A percentile compares a stretch with the other conserved stretches of the same genome.
Conservation (phyloP, 2,329 filamentous ascomycete species). For the Trichoderma polysporum region DNA sequence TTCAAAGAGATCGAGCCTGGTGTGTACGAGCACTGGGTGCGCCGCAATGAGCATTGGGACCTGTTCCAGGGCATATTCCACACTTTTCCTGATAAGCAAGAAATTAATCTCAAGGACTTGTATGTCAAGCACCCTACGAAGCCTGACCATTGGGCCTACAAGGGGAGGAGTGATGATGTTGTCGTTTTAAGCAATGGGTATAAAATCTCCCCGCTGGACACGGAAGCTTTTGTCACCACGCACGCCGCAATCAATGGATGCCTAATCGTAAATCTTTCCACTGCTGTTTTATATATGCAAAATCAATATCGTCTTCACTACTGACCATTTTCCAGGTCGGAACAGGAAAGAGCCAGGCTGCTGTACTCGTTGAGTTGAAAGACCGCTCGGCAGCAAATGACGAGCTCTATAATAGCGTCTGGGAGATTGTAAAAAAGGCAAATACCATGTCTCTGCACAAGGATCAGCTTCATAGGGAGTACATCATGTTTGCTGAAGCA, state of each 20-base stretch:
- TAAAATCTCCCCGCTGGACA: conserved; percentile 34
- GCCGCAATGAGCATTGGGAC: conserved; percentile 32
- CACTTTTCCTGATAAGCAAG: conserved; percentile 32
- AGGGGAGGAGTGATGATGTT: conserved; percentile 33
- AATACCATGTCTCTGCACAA: conserved; percentile 43
- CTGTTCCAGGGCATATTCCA: conserved; percentile 37
- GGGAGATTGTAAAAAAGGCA: conserved; percentile 43
- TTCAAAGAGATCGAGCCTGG: conserved; percentile 34
- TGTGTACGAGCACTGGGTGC: conserved; percentile 35
- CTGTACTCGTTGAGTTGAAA: conserved; percentile 32
- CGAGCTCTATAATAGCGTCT: conserved; percentile 43
- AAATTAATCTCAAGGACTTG: conserved; percentile 34
- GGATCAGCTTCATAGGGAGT: conserved; percentile 42
- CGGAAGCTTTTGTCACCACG: conserved; percentile 30
- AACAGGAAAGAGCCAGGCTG: conserved; percentile 30
- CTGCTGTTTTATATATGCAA: background rate
- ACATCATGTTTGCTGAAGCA: conserved; percentile 41
- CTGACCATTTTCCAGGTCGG: conserved; percentile 22
- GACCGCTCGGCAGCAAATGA: conserved; percentile 25
- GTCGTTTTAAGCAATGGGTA: conserved; percentile 35
- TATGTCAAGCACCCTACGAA: conserved; percentile 32
- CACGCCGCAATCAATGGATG: conserved; percentile 31
- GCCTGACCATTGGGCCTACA: conserved; percentile 32
- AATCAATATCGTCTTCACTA: background rate
- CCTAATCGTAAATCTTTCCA: conserved; percentile 21